A percentile compares a stretch with the other conserved stretches of the same genome.
Evolutionary conservation across 169 alveolate species (phyloP).

Genomic region (Babesia ovis): DNA sequence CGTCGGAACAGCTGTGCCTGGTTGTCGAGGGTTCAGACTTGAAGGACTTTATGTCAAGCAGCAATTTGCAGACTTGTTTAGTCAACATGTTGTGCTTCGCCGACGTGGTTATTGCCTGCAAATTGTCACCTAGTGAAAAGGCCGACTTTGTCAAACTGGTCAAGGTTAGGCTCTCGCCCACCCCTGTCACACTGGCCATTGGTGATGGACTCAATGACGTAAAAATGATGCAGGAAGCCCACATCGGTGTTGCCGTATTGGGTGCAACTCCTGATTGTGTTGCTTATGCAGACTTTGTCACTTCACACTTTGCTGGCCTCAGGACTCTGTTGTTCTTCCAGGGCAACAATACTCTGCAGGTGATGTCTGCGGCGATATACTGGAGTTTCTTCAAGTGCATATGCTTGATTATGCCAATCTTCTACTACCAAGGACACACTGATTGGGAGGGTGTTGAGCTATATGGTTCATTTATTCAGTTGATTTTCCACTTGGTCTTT

Average conservation of each 20-base stretch:
- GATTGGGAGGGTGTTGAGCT: conserved; percentile 60
- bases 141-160: conserved; percentile 72
- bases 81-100: conserved; percentile 76
- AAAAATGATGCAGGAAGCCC: conserved; percentile 64
- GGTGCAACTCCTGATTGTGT: conserved; percentile 29
- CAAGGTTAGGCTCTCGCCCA: conserved; percentile 67
- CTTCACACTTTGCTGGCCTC: conserved; percentile 36
- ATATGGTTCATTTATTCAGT: conserved; percentile 44
- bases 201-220: conserved; percentile 80
- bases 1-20: conserved; percentile 70
- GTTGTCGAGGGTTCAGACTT: conserved; percentile 69
- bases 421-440: conserved; percentile 58
- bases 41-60: conserved; percentile 61
- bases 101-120: conserved; percentile 74
- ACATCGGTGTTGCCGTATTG: conserved; percentile 48
- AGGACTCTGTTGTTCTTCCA: conserved; percentile 48
- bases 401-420: conserved; percentile 37
- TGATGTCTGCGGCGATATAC: conserved; percentile 22
- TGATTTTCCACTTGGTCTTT: conserved; percentile 38
- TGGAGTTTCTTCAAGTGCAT: conserved; percentile 41
- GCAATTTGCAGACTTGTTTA: conserved; percentile 70
- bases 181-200: conserved; percentile 75
- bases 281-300: conserved; percentile 45
- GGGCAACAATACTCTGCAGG: conserved; percentile 40
- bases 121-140: conserved; percentile 72